Percentiles rank a stretch among this genome's conserved stretches.
Conservation (phyloP, 139 green algal genomes). For the Micromonas pusilla region DNA sequence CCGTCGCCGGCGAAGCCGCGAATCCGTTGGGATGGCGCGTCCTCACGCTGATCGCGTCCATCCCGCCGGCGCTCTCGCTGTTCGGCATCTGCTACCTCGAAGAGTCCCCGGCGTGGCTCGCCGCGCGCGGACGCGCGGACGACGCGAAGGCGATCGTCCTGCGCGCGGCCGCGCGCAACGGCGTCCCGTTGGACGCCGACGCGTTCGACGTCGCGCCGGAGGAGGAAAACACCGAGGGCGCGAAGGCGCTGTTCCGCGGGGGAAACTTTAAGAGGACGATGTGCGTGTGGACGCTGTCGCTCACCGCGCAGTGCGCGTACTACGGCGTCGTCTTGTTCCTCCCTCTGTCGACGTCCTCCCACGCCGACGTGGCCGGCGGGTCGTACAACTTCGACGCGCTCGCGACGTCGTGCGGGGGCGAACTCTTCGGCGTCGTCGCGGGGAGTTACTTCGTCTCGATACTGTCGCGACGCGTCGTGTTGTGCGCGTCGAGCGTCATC, state of each 20-base stretch:
- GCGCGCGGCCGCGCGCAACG: neutral
- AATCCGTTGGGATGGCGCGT: slow-evolving; percentile 1
- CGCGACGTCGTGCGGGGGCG: neutral
- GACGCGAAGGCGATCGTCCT: slow-evolving; percentile 4
- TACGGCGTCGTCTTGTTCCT: slow-evolving; percentile 14
- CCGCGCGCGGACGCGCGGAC: neutral
- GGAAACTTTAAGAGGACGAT: neutral
- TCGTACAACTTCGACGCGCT: neutral
- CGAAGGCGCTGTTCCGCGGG: neutral
- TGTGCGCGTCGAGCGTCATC: neutral
- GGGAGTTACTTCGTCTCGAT: neutral
- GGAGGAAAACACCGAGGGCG: neutral
- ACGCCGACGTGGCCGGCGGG: neutral
- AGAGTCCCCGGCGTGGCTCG: neutral
- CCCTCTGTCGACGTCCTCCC: neutral
- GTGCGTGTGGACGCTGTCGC: neutral
- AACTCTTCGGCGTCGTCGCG: neutral
- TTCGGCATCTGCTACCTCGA: neutral
- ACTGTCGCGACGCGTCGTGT: neutral
- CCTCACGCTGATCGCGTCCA: neutral
- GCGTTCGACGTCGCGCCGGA: neutral
- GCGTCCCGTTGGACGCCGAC: neutral
- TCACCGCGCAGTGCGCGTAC: neutral
- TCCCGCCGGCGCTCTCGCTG: neutral
- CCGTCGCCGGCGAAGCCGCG: too few species aligned